Base-by-base conservation (phyloP, 345 rosid species). In the Kandelia obovata region DNA sequence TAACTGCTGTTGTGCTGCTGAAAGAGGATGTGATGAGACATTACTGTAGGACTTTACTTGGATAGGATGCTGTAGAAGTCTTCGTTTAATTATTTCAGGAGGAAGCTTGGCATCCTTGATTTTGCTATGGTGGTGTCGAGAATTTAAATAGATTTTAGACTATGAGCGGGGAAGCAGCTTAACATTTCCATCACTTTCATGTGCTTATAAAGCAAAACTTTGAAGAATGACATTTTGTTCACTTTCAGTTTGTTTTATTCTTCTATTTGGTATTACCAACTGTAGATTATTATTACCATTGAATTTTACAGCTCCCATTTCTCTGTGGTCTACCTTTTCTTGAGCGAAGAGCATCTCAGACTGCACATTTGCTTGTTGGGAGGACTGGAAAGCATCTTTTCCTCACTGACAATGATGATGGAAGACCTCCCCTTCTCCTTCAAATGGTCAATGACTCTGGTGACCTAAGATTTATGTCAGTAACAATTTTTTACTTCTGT, bases 241-340 rank as follows among this genome's bases (percentile, higher is more conserved):
- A 30, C 30, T n/a, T 61, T 7, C 21, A 25, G 28, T 49, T 67
- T 10, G 39, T 39, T 51, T 53, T 25, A 5, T 31, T 62, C 21
- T 15, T 43, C 17, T 15, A 43, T 43, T 43, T 43, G 17, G 16
- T 43, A 43, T 43, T 43, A 43, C 17, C 49, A 43, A 43, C 17
- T 15, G 49, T 15, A 61, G 59, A 34, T 9, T 52, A 16, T 21
- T 11, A 5, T 34, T 66, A 7, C 2, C 5, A 16, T 65, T 78
- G 66, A 43, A 46, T 81, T 58, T 31, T 62, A 67, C 83, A 89
- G 98, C 86, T 91, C 61, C 97, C 98, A n/a, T 57, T 94, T 75
- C 94, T 91, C 21, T 89, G 94, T 65, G 98, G 97, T 74, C 87
- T 91, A 71, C 88, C 92, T 59, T 89, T 91, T 85, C 96, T 94